phyloP scores from a whole-genome alignment of 306 rosid species.

The Medicago lupulina region DNA sequence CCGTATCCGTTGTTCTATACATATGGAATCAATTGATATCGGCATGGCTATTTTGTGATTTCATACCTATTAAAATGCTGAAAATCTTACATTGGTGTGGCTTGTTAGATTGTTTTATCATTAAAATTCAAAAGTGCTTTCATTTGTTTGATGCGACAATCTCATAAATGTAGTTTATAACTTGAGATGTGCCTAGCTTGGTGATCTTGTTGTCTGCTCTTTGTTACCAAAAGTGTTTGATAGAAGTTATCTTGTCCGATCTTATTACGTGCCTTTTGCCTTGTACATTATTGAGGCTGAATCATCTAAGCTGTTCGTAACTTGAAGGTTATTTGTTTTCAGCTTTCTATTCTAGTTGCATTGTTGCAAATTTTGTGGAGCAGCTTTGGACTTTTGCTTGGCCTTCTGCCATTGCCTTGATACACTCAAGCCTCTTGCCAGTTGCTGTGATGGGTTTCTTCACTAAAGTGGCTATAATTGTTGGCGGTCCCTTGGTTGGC shows the following conservation, averaged over 20 bases:
- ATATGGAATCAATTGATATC: conserved; percentile 19
- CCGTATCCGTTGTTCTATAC: background rate
- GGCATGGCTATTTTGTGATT: conserved; percentile 17
- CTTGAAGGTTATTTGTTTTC: conserved; percentile 48
- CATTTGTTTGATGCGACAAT: background rate
- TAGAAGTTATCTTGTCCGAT: conserved; percentile 36
- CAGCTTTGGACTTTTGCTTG: conserved; percentile 98
- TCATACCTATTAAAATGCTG: conserved; percentile 7
- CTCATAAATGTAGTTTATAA: background rate
- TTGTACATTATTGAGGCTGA: conserved; percentile 19
- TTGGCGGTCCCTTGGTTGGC: conserved; percentile 92
- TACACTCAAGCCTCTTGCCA: conserved; percentile 94
- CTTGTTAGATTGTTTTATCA: conserved; percentile 1
- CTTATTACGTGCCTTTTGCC: conserved; percentile 32
- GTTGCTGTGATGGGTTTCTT: conserved; percentile 93
- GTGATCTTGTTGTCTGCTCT: conserved; percentile 17
- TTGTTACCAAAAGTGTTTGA: conserved; percentile 15
- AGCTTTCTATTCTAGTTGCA: conserved; percentile 89
- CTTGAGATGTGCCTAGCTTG: background rate
- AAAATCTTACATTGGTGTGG: background rate
- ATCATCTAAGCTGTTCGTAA: conserved; percentile 46
- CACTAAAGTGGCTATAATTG: conserved; percentile 78
- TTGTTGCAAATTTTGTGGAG: conserved; percentile 91
- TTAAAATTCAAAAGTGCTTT: background rate
- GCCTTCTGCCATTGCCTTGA: conserved; percentile 97